Evolutionary conservation across 257 asterid genomes (phyloP).

Genomic region (Nicotiana knightiana): DNA sequence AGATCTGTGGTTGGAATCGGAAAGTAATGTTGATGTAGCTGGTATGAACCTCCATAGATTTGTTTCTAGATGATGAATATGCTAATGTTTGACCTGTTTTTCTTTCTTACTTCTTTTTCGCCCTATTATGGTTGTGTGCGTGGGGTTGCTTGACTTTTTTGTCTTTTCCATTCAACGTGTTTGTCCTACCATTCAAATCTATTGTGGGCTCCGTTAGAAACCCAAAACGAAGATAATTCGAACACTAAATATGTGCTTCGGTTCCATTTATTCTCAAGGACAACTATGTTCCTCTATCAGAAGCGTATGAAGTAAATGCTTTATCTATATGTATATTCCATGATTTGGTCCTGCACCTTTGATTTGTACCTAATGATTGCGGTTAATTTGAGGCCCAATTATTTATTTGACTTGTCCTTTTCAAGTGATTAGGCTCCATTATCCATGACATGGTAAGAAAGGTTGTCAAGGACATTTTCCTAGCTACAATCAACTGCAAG

Average conservation of each 20-base stretch:
- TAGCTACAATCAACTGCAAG: neutral
- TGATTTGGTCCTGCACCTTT: neutral
- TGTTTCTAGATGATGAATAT: neutral
- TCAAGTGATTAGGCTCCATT: neutral
- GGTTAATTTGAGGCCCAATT: neutral
- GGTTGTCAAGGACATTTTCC: neutral
- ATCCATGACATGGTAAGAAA: neutral
- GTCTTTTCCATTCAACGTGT: neutral
- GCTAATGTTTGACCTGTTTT: neutral
- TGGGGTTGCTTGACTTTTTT: neutral
- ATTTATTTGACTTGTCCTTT: neutral
- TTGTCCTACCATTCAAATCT: neutral
- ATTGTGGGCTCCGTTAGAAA: neutral
- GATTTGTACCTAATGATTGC: neutral
- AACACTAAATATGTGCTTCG: neutral
- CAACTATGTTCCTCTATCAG: neutral
- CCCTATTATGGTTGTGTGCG: neutral
- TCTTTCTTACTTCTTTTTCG: neutral
- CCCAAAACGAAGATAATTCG: neutral
- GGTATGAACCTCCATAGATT: neutral
- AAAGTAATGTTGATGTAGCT: neutral
- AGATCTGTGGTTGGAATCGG: neutral
- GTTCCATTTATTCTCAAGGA: neutral
- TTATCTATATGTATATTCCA: neutral
- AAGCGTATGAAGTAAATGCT: neutral